Evolutionary conservation across 805 yeast species (phyloP), one percentile per base, ranked within the genome.

Genomic region (Suhomyces emberorum): DNA sequence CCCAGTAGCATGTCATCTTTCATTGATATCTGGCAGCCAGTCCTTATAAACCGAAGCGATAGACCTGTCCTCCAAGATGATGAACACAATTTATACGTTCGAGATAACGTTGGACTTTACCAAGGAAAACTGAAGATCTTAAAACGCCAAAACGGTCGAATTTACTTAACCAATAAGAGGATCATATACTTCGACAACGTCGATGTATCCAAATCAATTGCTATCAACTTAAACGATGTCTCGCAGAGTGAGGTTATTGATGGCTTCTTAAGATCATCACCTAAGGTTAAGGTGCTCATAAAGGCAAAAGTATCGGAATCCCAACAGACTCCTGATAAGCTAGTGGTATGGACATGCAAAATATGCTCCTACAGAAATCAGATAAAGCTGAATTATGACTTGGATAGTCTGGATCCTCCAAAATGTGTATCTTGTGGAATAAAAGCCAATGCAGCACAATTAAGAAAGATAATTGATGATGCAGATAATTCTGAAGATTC

Each of bases 361-460:
- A 89, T 93, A 3, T 91, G 98, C 58, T 77, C 78, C n/a, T 84
- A 69, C 53, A 68, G 80, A 17, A 87, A 88, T 51, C 58, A 51
- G 30, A 42, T 58, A 16, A 26, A 41, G 7, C 30, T 45, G 10
- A 43, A 44, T 7, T 40, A 44, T 12, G 54, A 57, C 29, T 22
- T 51, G 15, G 43, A 41, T 15, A 26, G 41, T 14, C 40, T 45
- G n/a, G 47, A 48, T 10, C 30, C 54, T n/a, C 69, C 70, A 7
- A 46, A 48, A 35, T 69, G 74, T 43, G 54, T 49, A 1, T 58
- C 69, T 6, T 69, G 74, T 49, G 74, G 74, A 8, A 56, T 68
- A 12, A 57, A 42, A 14, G 48, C 57, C 3, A 36, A 49, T 8
- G 30, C 23, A 14, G 45, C 27, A 7, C 17, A 12, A 12, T 31